phyloP scores from a whole-genome alignment of 2,329 filamentous ascomycete species.

The Penicillium palitans region DNA sequence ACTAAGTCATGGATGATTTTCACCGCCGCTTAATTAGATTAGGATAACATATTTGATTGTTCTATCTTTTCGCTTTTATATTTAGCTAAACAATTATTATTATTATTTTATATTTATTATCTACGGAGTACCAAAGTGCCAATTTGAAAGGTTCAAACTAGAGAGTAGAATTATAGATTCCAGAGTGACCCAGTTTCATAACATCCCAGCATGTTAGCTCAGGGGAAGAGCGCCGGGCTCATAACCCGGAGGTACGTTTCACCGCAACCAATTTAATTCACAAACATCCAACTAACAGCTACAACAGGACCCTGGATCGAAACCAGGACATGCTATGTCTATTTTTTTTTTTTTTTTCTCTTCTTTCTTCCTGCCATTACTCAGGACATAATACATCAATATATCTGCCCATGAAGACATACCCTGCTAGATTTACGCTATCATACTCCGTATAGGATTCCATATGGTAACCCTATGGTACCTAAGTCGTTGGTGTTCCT shows the following conservation, averaged over 20 bases:
- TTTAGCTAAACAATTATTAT: no score
- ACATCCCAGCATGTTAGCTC: constrained; percentile 40
- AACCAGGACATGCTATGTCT: constrained; percentile 3
- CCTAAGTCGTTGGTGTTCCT: neutral
- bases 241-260: constrained; percentile 45
- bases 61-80: no score
- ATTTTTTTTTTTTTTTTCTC: neutral
- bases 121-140: no score
- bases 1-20: neutral
- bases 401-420: no score
- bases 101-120: no score
- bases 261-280: neutral
- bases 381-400: no score
- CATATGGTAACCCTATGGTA: neutral
- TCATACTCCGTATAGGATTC: neutral
- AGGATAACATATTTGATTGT: no score
- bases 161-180: no score
- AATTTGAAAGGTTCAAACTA: no score
- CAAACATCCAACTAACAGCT: neutral
- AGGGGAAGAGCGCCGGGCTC: constrained; percentile 51
- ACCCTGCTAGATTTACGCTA: neutral
- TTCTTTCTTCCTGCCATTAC: no score
- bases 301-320: constrained; percentile 1
- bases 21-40: no score
- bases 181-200: no score